Conservation (phyloP, 140 eudicot genomes). For the Ambrosia hybrid region DNA sequence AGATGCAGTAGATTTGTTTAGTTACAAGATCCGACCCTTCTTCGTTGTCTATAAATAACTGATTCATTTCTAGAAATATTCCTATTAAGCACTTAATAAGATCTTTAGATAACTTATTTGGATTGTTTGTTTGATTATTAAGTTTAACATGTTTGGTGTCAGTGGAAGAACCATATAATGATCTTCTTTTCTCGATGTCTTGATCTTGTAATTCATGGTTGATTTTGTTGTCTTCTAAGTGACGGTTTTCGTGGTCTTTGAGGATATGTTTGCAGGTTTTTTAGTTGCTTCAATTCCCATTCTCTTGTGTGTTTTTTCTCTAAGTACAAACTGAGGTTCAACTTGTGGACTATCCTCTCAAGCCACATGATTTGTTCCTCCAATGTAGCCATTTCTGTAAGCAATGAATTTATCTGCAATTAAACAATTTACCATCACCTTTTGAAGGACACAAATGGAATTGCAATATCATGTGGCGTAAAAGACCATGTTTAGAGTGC, state of each 20-base stretch:
- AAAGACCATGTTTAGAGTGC: no score
- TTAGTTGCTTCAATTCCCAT: conserved; percentile 42
- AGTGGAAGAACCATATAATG: conserved; percentile 33
- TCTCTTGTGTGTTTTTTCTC: conserved; percentile 58
- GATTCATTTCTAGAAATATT: conserved; percentile 59
- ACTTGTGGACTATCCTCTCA: conserved; percentile 50
- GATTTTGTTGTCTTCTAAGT: conserved; percentile 29
- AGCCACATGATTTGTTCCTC: conserved; percentile 77
- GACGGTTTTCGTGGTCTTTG: conserved; percentile 43
- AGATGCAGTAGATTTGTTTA: conserved; percentile 49
- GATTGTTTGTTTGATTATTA: conserved; percentile 38
- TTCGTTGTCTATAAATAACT: conserved; percentile 41
- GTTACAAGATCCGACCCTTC: conserved; percentile 36
- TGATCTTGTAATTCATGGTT: conserved; percentile 35
- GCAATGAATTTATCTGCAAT: conserved; percentile 59
- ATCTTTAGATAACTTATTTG: conserved; percentile 75
- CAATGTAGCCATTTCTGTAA: conserved; percentile 63
- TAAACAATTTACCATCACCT: neutral
- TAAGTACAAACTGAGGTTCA: conserved; percentile 47
- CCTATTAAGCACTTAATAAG: conserved; percentile 63
- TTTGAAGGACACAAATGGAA: no score
- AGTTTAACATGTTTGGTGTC: conserved; percentile 34
- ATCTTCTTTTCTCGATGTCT: conserved; percentile 43
- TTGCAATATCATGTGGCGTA: no score
- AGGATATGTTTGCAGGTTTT: conserved; percentile 32